phyloP scores from a whole-genome alignment of 345 rosid species.

The Eucalyptus marginata region DNA sequence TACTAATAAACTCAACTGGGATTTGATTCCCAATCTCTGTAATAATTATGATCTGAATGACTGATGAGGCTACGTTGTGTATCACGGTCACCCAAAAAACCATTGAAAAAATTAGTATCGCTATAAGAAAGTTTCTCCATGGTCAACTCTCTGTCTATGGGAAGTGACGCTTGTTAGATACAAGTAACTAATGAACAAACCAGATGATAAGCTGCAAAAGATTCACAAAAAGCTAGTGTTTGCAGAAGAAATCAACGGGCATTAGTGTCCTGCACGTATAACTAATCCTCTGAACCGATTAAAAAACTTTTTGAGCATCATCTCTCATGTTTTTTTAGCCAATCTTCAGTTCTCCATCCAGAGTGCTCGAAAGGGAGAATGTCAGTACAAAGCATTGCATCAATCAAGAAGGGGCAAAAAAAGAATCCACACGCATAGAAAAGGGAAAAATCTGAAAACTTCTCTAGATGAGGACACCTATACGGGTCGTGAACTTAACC shows the following conservation, averaged over 20 bases:
- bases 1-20: background rate
- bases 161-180: background rate
- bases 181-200: no score
- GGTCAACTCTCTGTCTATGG: background rate
- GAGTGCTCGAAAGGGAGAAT: background rate
- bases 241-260: background rate
- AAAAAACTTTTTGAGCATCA: background rate
- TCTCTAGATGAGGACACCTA: background rate
- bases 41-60: background rate
- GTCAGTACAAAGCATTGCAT: background rate
- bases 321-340: background rate
- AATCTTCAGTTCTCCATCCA: background rate
- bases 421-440: background rate
- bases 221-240: background rate
- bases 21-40: background rate
- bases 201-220: no score
- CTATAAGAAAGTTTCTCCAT: background rate
- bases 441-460: background rate
- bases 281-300: background rate
- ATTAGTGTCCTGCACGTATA: background rate
- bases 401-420: background rate
- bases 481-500: rapidly evolving
- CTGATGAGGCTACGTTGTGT: background rate
- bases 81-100: background rate
- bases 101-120: background rate